These are phyloP conservation scores for Neurospora intermedia DNA, from an alignment of 495 filamentous ascomycete genomes.

Conservation along the genomic window DNA sequence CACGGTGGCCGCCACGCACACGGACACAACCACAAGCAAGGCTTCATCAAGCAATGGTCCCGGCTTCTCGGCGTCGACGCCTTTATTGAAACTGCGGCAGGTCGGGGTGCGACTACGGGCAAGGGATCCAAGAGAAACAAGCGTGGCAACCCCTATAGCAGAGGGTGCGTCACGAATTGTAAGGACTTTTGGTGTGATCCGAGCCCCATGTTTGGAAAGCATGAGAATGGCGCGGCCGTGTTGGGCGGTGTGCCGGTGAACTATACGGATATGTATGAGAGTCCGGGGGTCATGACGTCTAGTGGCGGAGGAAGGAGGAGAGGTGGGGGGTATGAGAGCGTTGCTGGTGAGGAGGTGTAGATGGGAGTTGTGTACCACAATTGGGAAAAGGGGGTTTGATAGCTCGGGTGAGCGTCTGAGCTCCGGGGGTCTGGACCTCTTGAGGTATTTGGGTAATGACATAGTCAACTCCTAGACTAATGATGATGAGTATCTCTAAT, in stretches of 20 bases:
- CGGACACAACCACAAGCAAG: conserved; percentile 36
- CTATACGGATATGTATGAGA: conserved; percentile 84
- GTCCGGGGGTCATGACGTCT: conserved; percentile 51
- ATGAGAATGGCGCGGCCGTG: conserved; percentile 61
- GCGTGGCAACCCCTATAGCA: conserved; percentile 67
- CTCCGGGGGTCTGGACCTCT: not conserved
- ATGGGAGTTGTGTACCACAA: not conserved
- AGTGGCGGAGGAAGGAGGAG: conserved; percentile 19
- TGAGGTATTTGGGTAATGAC: not conserved
- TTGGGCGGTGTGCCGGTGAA: conserved; percentile 71
- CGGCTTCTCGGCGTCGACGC: conserved; percentile 81
- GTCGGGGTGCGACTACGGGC: conserved; percentile 40
- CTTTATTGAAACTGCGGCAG: conserved; percentile 71
- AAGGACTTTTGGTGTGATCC: conserved; percentile 95
- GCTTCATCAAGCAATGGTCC: conserved; percentile 69
- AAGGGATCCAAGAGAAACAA: conserved; percentile 39
- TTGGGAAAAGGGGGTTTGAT: not conserved
- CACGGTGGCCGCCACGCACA: not conserved
- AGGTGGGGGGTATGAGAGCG: conserved; percentile 34
- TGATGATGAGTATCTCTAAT: not conserved
- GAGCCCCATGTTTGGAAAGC: conserved; percentile 65
- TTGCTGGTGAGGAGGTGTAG: conserved; percentile 31
- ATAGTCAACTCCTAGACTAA: not conserved
- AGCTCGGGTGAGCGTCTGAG: not conserved
- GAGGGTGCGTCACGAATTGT: conserved; percentile 74